phyloP scores from a whole-genome alignment of 2,329 filamentous ascomycete species.

The Penicillium sp. region DNA sequence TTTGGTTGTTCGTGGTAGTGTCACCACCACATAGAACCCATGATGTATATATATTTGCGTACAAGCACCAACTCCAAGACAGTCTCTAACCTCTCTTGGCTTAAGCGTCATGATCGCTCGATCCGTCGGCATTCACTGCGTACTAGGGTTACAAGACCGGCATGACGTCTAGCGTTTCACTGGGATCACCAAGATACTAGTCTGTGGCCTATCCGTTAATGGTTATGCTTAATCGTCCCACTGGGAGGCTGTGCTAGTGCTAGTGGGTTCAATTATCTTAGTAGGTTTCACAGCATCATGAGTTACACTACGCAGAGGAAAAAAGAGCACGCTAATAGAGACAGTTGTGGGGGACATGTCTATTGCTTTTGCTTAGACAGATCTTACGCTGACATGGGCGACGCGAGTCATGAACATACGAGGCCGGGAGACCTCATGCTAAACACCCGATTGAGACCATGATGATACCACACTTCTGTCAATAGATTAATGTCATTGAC shows the following conservation, averaged over 20 bases:
- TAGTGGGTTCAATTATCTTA: slow-evolving; percentile 20
- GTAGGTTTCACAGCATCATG: slow-evolving; percentile 12
- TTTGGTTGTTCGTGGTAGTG: not conserved
- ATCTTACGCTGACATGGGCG: not conserved
- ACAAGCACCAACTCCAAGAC: not conserved
- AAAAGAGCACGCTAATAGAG: slow-evolving; percentile 16
- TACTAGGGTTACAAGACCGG: not conserved
- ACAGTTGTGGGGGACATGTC: slow-evolving; percentile 1
- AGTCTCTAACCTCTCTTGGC: slow-evolving; percentile 1
- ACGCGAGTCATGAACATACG: not conserved
- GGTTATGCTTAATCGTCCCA: slow-evolving; percentile 31
- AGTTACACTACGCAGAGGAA: not conserved
- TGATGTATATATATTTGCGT: too few species aligned
- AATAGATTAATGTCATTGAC: not conserved
- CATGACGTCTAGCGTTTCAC: slow-evolving; percentile 16
- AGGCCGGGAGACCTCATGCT: not conserved
- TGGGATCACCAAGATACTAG: slow-evolving; percentile 16
- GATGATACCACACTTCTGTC: not conserved
- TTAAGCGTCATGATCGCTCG: slow-evolving; percentile 1
- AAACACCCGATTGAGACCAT: not conserved
- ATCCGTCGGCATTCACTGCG: not conserved
- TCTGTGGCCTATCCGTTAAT: slow-evolving; percentile 20
- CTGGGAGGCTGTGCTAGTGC: slow-evolving; percentile 19
- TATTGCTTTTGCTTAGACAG: not conserved
- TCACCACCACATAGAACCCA: not conserved